These are phyloP conservation scores for Cetraspora pellucida DNA, from an alignment of 192 early-diverging fungal species.

Conservation along the genomic window DNA sequence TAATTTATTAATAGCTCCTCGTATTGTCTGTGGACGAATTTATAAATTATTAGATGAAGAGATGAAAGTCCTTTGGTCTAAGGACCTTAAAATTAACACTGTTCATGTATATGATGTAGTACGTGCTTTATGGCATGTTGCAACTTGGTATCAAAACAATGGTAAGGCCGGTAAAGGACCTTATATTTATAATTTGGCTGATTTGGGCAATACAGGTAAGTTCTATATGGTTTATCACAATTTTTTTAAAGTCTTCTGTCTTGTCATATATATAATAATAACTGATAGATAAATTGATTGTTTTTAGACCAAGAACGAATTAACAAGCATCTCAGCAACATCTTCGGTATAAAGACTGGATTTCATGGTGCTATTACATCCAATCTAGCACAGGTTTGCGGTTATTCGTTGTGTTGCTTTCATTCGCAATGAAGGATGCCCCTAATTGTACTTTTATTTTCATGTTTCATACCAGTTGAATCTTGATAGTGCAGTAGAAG, in stretches of 20 bases:
- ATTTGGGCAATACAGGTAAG: slow-evolving; percentile 84
- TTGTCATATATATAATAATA: background rate
- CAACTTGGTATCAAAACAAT: slow-evolving; percentile 52
- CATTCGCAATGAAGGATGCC: background rate
- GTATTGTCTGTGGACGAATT: slow-evolving; percentile 90
- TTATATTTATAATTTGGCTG: slow-evolving; percentile 83
- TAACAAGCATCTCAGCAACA: slow-evolving; percentile 66
- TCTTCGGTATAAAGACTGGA: slow-evolving; percentile 84
- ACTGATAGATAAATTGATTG: background rate
- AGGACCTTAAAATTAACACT: slow-evolving; percentile 89
- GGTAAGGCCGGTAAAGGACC: slow-evolving; percentile 46
- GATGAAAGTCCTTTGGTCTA: slow-evolving; percentile 95
- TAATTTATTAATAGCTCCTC: slow-evolving; percentile 67
- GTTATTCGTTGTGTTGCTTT: background rate
- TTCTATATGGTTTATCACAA: background rate
- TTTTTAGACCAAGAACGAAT: slow-evolving; percentile 75
- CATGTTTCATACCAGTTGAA: slow-evolving; percentile 60
- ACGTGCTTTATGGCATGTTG: slow-evolving; percentile 60
- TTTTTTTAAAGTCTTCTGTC: background rate
- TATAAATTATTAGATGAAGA: slow-evolving; percentile 79
- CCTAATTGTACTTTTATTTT: background rate
- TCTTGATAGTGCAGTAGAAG: slow-evolving; percentile 83
- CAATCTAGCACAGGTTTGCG: slow-evolving; percentile 73
- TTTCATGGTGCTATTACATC: slow-evolving; percentile 79
- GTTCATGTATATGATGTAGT: slow-evolving; percentile 90